A percentile compares a stretch with the other conserved stretches of the same genome.
phyloP scores from a whole-genome alignment of 23 red algal genomes.

The Gracilariopsis chorda region DNA sequence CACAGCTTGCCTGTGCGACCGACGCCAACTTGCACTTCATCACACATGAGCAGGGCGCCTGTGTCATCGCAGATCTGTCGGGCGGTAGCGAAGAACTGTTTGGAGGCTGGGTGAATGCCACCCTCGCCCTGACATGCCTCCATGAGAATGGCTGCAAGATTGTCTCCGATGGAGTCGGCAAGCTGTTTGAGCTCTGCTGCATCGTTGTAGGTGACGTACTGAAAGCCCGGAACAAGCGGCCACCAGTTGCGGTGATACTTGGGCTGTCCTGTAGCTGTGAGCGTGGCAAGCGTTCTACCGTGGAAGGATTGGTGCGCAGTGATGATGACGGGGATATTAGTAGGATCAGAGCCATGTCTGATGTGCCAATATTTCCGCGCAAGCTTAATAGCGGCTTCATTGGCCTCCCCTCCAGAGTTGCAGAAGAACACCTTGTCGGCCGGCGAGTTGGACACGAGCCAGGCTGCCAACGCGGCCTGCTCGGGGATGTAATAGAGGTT shows the following conservation, averaged over 20 bases:
- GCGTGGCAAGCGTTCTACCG: slow-evolving; percentile 87
- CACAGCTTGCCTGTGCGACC: slow-evolving; percentile 88
- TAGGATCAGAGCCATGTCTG: slow-evolving; percentile 24
- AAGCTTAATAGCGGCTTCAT: slow-evolving; percentile 98
- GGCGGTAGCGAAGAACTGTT: slow-evolving; percentile 65
- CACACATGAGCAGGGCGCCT: slow-evolving; percentile 88
- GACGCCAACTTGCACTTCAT: slow-evolving; percentile 96
- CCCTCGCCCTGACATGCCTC: slow-evolving; percentile 96
- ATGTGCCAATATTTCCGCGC: slow-evolving; percentile 78
- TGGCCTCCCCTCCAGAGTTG: slow-evolving; percentile 96
- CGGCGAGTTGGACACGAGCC: slow-evolving; percentile 83
- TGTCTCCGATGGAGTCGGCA: slow-evolving; percentile 33
- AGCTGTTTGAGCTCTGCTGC: slow-evolving; percentile 33
- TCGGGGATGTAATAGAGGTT: slow-evolving; percentile 93
- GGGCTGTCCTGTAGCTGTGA: slow-evolving; percentile 94
- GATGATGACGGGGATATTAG: slow-evolving; percentile 70
- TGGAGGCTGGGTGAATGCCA: slow-evolving; percentile 68
- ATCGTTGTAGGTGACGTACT: slow-evolving; percentile 90
- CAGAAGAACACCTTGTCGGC: slow-evolving; percentile 98
- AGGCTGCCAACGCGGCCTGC: slow-evolving; percentile 78
- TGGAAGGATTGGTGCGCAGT: slow-evolving; percentile 86
- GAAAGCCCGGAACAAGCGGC: slow-evolving; percentile 89
- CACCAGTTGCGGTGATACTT: slow-evolving; percentile 90
- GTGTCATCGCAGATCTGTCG: slow-evolving; percentile 73
- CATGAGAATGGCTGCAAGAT: slow-evolving; percentile 77